Evolutionary conservation across 148 eudicot species (phyloP).

Genomic region (Drosera capensis): DNA sequence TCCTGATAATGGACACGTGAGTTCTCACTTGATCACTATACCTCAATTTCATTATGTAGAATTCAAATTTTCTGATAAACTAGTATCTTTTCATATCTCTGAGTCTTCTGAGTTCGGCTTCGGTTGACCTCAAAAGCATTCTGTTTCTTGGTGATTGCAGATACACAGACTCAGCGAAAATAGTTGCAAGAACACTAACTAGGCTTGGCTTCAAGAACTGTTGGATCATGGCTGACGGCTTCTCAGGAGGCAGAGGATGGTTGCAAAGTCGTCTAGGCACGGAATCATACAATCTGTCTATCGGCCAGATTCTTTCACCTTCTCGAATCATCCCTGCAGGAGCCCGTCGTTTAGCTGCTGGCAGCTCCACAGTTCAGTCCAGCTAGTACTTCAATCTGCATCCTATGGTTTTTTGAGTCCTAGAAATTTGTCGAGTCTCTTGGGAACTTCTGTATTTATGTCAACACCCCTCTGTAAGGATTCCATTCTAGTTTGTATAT

Average conservation of each 20-base stretch:
- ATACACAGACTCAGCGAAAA: constrained; percentile 71
- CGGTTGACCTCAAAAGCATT: too few species aligned
- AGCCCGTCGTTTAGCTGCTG: constrained; percentile 35
- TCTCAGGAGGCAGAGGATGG: constrained; percentile 90
- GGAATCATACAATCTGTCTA: constrained; percentile 53
- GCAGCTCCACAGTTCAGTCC: constrained; percentile 30
- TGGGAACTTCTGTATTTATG: too few species aligned
- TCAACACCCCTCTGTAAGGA: too few species aligned
- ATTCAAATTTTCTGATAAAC: not conserved
- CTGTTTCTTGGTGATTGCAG: constrained; percentile 15
- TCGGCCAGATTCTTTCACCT: constrained; percentile 61
- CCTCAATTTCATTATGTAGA: not conserved
- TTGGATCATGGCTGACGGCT: constrained; percentile 75
- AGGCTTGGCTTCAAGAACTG: constrained; percentile 63
- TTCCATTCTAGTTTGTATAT: too few species aligned
- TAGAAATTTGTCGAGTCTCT: too few species aligned
- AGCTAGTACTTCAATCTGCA: too few species aligned
- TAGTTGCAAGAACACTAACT: constrained; percentile 63
- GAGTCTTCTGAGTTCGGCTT: not conserved
- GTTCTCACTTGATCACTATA: constrained; percentile 7
- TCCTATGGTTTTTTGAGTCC: too few species aligned
- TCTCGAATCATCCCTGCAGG: constrained; percentile 55
- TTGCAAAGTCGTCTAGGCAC: constrained; percentile 70
- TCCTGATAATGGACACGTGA: constrained; percentile 92
- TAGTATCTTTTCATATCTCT: not conserved